These are phyloP conservation scores for Macaranga tanarius DNA, from an alignment of 441 rosid genomes.

Conservation along the genomic window DNA sequence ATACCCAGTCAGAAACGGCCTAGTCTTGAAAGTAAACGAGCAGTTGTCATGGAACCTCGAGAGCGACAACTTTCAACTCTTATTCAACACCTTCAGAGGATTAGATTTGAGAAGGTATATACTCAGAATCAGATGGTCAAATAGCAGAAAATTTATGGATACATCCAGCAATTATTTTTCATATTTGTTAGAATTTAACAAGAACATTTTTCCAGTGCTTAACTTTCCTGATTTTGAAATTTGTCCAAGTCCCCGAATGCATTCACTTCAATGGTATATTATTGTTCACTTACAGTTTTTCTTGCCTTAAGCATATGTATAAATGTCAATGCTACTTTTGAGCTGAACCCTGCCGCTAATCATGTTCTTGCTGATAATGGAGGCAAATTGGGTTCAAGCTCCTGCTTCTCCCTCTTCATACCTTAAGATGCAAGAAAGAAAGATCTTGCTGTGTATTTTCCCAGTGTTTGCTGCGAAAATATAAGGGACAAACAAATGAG, in stretches of 20 bases:
- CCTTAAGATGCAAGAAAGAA: too few species aligned
- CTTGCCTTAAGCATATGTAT: not conserved
- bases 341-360: not conserved
- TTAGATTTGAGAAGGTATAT: constrained; percentile 59
- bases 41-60: constrained; percentile 74
- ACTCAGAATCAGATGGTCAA: too few species aligned
- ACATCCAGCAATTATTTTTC: not conserved
- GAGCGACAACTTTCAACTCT: constrained; percentile 52
- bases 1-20: constrained; percentile 45
- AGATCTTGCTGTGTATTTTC: not conserved
- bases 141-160: not conserved
- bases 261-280: too few species aligned
- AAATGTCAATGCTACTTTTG: not conserved
- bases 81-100: constrained; percentile 60
- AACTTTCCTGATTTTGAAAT: not conserved
- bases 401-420: not conserved
- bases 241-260: too few species aligned
- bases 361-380: not conserved
- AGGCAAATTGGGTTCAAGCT: not conserved
- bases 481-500: not conserved
- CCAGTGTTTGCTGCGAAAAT: not conserved
- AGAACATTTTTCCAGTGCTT: not conserved
- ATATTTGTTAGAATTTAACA: not conserved
- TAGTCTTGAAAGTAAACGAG: constrained; percentile 57
- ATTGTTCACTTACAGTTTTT: not conserved